A percentile compares a stretch with the other conserved stretches of the same genome.
phyloP scores from a whole-genome alignment of 768 basidiomycete species.

The Naganishia onofrii region DNA sequence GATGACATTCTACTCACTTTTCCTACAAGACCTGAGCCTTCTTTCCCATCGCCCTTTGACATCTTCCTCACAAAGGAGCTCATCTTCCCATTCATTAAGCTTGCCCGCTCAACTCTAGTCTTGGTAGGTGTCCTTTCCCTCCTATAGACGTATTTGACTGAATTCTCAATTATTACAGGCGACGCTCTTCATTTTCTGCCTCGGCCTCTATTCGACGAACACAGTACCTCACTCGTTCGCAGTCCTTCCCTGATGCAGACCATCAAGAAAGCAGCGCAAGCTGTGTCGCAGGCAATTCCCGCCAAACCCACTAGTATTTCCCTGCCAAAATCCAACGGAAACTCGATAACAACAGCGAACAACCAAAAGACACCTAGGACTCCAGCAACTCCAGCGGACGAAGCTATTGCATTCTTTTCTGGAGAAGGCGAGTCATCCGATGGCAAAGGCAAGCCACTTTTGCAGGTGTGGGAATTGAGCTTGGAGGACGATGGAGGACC shows the following conservation, averaged over 20 bases:
- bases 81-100: not conserved
- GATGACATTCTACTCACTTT: constrained; percentile 8
- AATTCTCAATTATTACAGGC: not conserved
- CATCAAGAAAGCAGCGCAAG: constrained; percentile 29
- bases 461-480: constrained; percentile 79
- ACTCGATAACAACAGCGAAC: not conserved
- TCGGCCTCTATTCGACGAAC: not conserved
- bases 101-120: not conserved
- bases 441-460: constrained; percentile 24
- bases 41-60: not conserved
- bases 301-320: constrained; percentile 22
- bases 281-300: constrained; percentile 22
- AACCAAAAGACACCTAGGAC: constrained; percentile 65
- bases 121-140: not conserved
- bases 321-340: constrained; percentile 11
- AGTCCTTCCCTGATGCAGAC: not conserved
- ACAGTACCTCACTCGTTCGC: not conserved
- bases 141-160: not conserved
- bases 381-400: constrained; percentile 92
- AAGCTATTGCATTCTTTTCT: constrained; percentile 84
- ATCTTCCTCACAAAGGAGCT: not conserved
- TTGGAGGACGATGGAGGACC: constrained; percentile 91
- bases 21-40: no score
- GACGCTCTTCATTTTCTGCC: not conserved
- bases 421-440: constrained; percentile 54